Conservation (phyloP, 2,329 filamentous ascomycete genomes). For the Ophiostoma piceae region DNA sequence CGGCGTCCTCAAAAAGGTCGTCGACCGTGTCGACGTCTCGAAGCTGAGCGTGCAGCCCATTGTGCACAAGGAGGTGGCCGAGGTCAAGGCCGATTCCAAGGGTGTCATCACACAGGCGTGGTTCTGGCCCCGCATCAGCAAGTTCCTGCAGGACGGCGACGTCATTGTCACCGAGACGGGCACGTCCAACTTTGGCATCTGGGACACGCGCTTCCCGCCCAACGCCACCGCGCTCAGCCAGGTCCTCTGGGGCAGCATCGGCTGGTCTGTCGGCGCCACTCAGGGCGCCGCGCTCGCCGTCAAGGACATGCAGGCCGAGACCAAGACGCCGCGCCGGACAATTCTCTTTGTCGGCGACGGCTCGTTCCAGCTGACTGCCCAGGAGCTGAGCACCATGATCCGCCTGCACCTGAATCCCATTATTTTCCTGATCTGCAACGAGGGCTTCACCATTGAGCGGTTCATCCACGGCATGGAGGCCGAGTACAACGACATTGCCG, state of each 20-base stretch:
- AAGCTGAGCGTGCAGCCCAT: conserved; percentile 53
- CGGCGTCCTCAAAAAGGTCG: conserved; percentile 67
- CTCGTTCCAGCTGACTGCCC: conserved; percentile 76
- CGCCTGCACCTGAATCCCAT: conserved; percentile 68
- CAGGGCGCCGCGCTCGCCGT: conserved; percentile 68
- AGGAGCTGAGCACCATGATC: conserved; percentile 81
- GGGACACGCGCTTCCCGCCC: conserved; percentile 73
- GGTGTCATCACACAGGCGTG: conserved; percentile 27
- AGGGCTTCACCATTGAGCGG: conserved; percentile 85
- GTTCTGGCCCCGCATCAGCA: conserved; percentile 28
- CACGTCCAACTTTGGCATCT: conserved; percentile 82
- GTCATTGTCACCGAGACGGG: conserved; percentile 83
- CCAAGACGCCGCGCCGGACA: conserved; percentile 47
- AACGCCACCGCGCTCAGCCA: conserved; percentile 51
- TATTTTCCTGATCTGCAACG: conserved; percentile 81
- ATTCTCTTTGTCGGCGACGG: conserved; percentile 88
- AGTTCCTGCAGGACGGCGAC: conserved; percentile 50
- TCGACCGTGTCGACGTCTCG: conserved; percentile 52
- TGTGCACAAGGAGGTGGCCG: conserved; percentile 46
- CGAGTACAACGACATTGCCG: conserved; percentile 72
- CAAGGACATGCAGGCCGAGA: conserved; percentile 40
- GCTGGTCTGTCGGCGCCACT: conserved; percentile 55
- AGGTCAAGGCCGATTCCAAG: conserved; percentile 18
- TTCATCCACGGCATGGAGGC: conserved; percentile 80
- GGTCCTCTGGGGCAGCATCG: conserved; percentile 60